A percentile compares a stretch with the other conserved stretches of the same genome.
phyloP scores from a whole-genome alignment of 768 basidiomycete genomes.

The Coprinopsis sp. region DNA sequence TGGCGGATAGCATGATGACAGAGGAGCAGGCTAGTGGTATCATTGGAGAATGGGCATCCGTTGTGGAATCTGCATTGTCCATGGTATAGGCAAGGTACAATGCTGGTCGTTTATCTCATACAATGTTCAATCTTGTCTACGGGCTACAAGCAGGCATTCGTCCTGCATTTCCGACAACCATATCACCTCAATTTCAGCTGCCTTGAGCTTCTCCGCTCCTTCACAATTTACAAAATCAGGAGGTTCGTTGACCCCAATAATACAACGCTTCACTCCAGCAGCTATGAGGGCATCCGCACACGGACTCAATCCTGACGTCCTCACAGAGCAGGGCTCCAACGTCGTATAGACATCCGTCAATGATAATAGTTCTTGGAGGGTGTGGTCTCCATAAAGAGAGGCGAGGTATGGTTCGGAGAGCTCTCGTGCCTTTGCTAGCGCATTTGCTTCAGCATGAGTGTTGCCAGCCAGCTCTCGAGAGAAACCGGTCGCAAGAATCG shows the following conservation, averaged over 20 bases:
- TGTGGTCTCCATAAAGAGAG: conserved; percentile 22
- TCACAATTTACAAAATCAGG: conserved; percentile 93
- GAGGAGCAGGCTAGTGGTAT: conserved; percentile 19
- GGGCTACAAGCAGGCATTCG: conserved; percentile 76
- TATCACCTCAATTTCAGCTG: conserved; percentile 71
- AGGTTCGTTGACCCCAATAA: conserved; percentile 88
- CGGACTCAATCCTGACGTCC: conserved; percentile 81
- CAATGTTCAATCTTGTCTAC: conserved; percentile 44
- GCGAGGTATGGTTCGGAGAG: conserved; percentile 26
- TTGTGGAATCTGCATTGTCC: not conserved
- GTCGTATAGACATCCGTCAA: conserved; percentile 86
- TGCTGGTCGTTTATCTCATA: not conserved
- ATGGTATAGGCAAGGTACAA: not conserved
- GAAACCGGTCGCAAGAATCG: conserved; percentile 73
- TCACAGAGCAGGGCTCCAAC: conserved; percentile 90
- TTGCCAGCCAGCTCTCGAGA: conserved; percentile 91
- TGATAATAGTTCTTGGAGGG: conserved; percentile 46
- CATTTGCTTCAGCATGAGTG: conserved; percentile 96
- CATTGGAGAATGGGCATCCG: conserved; percentile 11
- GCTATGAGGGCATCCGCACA: conserved; percentile 82
- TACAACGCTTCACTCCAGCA: conserved; percentile 67
- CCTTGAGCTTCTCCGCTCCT: conserved; percentile 67
- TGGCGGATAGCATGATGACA: conserved; percentile 21
- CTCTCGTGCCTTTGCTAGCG: conserved; percentile 63
- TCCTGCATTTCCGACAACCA: conserved; percentile 72